Base-by-base conservation (phyloP, 225 moss, liverwort and hornwort species). In the Marchantia polymorpha region DNA sequence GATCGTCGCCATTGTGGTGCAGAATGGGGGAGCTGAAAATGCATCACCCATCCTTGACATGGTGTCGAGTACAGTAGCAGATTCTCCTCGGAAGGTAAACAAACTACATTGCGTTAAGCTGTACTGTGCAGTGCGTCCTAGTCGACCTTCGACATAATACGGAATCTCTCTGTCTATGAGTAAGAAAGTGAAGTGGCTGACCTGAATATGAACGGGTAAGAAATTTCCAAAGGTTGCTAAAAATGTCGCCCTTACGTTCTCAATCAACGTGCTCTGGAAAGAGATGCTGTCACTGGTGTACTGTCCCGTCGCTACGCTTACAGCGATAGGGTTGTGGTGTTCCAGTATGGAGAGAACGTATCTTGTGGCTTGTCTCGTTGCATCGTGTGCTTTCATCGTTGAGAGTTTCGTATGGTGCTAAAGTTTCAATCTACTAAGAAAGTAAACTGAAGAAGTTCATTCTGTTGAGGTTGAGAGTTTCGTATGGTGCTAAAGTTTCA, bases 1-100 rank as follows among this genome's bases (percentile, higher is more conserved):
- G 85, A 85, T 80, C 73, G 74, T 79, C 74, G 55, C 74, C 79
- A 74, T 84, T 82, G 39, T n/a, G 81, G 73, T 86, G 73, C 83
- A 95, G 95, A 89, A 91, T 87, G 91, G 90, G 82, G 92, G 91
- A 76, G 77, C 78, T 54, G 87, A 87, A 30, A 92, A 82, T 85
- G 88, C 90, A 50, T 86, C 88, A 85, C 49, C 87, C 0, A 88
- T 85, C 68, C 76, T 88, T 81, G 90, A 88, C 78, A 78, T 91
- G 64, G 91, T 95, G 8, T 86, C 80, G 51, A 68, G 83, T 0
- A 10, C 74, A 69, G 95, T 95, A 3, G 58, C 84, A 47, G 93
- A 95, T 83, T 90, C 92, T 58, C 91, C 91, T 58, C 71, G 84
- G 9, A 95, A 95, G 93, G 95, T 93, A 72, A 52, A 8, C 8